These are phyloP conservation scores for Sphagnum fallax DNA, from an alignment of 228 moss, liverwort and hornwort species.

Conservation along the genomic window DNA sequence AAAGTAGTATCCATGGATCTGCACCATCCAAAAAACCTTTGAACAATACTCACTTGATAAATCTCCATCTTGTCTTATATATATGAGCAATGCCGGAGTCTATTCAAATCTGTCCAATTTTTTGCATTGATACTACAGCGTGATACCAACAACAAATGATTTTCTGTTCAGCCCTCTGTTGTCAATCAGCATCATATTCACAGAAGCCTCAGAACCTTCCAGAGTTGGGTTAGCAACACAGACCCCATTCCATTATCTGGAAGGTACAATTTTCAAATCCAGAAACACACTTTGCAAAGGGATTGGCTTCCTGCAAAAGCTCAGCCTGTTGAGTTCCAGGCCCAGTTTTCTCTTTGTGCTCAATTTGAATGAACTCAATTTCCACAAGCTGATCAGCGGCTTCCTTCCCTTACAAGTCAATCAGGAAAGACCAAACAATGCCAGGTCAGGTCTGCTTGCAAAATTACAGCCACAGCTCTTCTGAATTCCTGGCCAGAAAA, in stretches of 20 bases:
- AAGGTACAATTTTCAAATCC: conserved; percentile 31
- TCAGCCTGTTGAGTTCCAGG: neutral
- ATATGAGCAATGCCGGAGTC: no score
- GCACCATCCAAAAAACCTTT: conserved; percentile 2
- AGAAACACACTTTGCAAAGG: conserved; percentile 18
- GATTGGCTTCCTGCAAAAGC: conserved; percentile 3
- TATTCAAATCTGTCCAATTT: no score
- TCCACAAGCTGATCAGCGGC: conserved; percentile 25
- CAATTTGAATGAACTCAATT: conserved; percentile 30
- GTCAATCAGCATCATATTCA: no score
- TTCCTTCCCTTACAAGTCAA: conserved; percentile 14
- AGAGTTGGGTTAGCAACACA: conserved; percentile 2
- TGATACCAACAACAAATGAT: no score
- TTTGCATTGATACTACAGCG: no score
- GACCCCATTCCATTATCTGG: conserved; percentile 22
- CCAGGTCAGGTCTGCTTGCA: neutral
- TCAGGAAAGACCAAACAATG: neutral
- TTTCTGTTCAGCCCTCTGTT: no score
- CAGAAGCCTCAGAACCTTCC: neutral
- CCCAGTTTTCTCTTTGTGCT: conserved; percentile 4
- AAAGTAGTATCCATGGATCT: conserved; percentile 29
- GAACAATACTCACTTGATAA: neutral
- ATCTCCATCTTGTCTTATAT: no score
- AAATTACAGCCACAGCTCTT: neutral
- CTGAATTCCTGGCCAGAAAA: neutral